Evolutionary conservation across 768 basidiomycete genomes (phyloP), one percentile per base, ranked within the genome.

Genomic region (Fomitopsis pulvina): DNA sequence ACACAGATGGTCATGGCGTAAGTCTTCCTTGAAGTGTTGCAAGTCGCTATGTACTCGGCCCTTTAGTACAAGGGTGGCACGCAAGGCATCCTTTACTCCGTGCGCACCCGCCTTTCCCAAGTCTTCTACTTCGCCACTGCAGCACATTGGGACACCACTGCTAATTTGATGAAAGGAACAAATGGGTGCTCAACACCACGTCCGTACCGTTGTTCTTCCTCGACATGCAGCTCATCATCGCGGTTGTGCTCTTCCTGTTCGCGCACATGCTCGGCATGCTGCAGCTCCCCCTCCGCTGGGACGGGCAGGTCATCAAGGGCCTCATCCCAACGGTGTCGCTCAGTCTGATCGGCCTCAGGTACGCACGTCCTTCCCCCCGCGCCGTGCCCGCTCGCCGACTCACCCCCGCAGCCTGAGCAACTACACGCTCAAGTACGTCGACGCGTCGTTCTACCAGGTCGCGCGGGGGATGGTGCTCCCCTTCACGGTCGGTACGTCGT

Each of bases 361-460:
- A 61, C 38, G 68, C 11, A 47, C 25, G 60, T 59, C n/a, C n/a
- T n/a, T n/a, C n/a, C n/a, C n/a, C n/a, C n/a, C 3, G n/a, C 39
- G 24, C 6, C 2, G 9, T 20, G 21, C n/a, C 22, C 11, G 20
- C 25, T 26, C 25, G 3, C 32, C 38, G 11, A 24, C 4, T 34
- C 1, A 18, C 0, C 24, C 8, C 34, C 40, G 26, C 63, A 91
- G 88, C 60, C 85, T 89, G 62, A 89, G 88, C 68, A 94, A 93
- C 65, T 92, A 83, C 63, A 92, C 87, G 34, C 77, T 94, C 51
- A 90, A 92, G 81, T 91, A 87, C 60, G 93, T 96, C 57, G 92
- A 93, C 50, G 90, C 91, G 11, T 93, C 92, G 0, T 92, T 95
- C 68, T 93, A 95, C 66, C 93, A 95, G 71, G 87, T 98, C 54